A percentile compares a stretch with the other conserved stretches of the same genome.
phyloP scores from a whole-genome alignment of 2,329 filamentous ascomycete species.

The Monosporascus ibericus region DNA sequence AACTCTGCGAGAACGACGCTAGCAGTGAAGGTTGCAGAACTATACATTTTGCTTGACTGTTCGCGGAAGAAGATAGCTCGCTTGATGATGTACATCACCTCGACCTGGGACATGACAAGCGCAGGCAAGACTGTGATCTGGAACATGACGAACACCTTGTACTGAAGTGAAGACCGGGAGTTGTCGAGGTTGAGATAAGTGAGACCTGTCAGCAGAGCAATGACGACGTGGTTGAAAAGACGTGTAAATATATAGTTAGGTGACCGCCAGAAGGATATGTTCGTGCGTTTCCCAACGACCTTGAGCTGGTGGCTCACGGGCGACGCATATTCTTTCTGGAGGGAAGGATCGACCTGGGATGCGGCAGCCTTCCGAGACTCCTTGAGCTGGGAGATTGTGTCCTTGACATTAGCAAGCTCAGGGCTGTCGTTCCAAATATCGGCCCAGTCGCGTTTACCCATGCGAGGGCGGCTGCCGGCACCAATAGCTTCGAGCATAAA shows the following conservation, averaged over 20 bases:
- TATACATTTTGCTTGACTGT: conserved; percentile 80
- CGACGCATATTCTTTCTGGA: conserved; percentile 75
- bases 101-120: conserved; percentile 76
- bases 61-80: conserved; percentile 83
- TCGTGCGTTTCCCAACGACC: conserved; percentile 65
- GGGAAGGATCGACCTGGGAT: conserved; percentile 38
- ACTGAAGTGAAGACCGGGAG: conserved; percentile 70
- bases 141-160: conserved; percentile 86
- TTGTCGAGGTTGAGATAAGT: conserved; percentile 74
- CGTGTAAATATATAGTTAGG: conserved; percentile 87
- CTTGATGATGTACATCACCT: conserved; percentile 76
- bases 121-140: conserved; percentile 80
- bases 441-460: conserved; percentile 72
- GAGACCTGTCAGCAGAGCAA: conserved; percentile 72
- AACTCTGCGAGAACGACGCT: conserved; percentile 79
- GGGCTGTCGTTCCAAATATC: conserved; percentile 72
- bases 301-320: conserved; percentile 74
- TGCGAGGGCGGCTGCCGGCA: conserved; percentile 64
- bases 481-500: conserved; percentile 85
- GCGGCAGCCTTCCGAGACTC: conserved; percentile 42
- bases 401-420: conserved; percentile 62
- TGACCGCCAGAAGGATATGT: conserved; percentile 76
- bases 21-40: conserved; percentile 68
- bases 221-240: conserved; percentile 75
- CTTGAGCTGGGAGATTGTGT: conserved; percentile 62